Base-by-base conservation (phyloP, 1,284 basidiomycete species). In the Trametes hirsuta region DNA sequence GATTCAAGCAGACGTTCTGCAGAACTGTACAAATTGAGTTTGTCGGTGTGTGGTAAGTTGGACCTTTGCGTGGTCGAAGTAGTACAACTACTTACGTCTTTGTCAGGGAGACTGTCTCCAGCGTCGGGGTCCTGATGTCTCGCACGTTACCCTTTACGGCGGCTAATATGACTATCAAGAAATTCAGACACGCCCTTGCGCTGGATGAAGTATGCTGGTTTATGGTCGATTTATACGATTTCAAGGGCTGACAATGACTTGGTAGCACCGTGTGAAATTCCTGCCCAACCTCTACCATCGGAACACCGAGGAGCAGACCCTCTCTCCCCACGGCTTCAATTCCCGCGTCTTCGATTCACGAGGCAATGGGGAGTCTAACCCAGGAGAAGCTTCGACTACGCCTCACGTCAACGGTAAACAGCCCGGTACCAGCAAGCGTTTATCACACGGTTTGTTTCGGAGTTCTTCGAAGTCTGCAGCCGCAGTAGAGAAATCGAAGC, bases 1-100 rank as follows among this genome's bases (percentile, higher is more conserved):
- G 75, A 1, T 85, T 84, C 75, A 85, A 85, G 67, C 74, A 76
- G 57, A 78, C 81, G 0, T 85, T 84, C 66, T 84, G 77, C 52
- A 69, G 74, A 21, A 68, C 75, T 39, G 83, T 85, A 12, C 67
- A 77, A 37, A 79, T 86, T 48, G 81, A 84, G 37, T 85, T 86
- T 66, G 66, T 85, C 5, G 72, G 74, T 18, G 74, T 75, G 3
- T 75, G 73, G 74, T 74, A 34, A 46, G 69, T 49, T 21, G 15
- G n/a, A 9, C 6, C 12, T 10, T n/a, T 11, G 24, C 50, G 2
- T 30, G 25, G 24, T 18, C 42, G 24, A 12, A 11, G 6, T 2
- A 40, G 6, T 15, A 37, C 12, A 3, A 24, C 8, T 45, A 6
- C 14, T 30, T 1, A 47, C 18, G 14, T 6, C 9, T 4, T n/a